Percentiles rank a stretch among this genome's conserved stretches.
These are phyloP conservation scores for Psilocybe tampanensis DNA, from an alignment of 768 basidiomycete genomes.

Conservation along the genomic window DNA sequence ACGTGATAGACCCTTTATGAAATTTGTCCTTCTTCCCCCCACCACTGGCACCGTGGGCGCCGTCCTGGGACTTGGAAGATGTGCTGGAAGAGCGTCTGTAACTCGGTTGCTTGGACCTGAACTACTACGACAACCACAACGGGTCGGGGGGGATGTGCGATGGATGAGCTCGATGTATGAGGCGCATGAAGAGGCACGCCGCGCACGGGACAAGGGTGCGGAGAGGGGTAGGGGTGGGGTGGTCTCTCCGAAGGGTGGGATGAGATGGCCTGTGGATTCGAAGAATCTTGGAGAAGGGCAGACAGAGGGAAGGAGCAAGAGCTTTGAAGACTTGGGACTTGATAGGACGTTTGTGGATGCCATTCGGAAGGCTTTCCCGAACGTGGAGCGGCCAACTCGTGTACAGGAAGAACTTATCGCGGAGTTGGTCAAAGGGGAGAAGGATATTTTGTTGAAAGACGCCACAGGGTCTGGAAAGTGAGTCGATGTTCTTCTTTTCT, in stretches of 20 bases:
- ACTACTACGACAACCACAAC: neutral
- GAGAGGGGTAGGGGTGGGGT: neutral
- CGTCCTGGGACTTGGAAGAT: neutral
- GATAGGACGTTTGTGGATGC: slow-evolving; percentile 48
- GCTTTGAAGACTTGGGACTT: slow-evolving; percentile 46
- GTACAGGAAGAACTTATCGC: slow-evolving; percentile 65
- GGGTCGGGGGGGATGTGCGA: slow-evolving; percentile 2
- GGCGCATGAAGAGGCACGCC: slow-evolving; percentile 12
- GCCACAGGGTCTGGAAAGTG: slow-evolving; percentile 83
- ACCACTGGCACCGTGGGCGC: slow-evolving; percentile 10
- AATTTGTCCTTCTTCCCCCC: slow-evolving; percentile 21
- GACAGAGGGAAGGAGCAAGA: neutral
- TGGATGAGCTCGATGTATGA: slow-evolving; percentile 17
- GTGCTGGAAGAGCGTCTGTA: neutral
- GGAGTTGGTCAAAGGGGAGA: slow-evolving; percentile 50
- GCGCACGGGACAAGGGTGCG: slow-evolving; percentile 2
- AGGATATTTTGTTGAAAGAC: slow-evolving; percentile 70
- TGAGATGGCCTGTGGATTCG: too few species aligned
- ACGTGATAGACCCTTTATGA: slow-evolving; percentile 25
- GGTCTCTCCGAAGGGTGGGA: neutral
- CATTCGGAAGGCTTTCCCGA: slow-evolving; percentile 62
- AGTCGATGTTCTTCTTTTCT: slow-evolving; percentile 23
- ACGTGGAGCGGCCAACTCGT: slow-evolving; percentile 56
- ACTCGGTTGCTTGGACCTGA: neutral
- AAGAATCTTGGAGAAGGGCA: too few species aligned